Percentiles rank a stretch among this genome's conserved stretches.
Conservation (phyloP, 495 filamentous ascomycete genomes). For the Talaromyces stipitatus region DNA sequence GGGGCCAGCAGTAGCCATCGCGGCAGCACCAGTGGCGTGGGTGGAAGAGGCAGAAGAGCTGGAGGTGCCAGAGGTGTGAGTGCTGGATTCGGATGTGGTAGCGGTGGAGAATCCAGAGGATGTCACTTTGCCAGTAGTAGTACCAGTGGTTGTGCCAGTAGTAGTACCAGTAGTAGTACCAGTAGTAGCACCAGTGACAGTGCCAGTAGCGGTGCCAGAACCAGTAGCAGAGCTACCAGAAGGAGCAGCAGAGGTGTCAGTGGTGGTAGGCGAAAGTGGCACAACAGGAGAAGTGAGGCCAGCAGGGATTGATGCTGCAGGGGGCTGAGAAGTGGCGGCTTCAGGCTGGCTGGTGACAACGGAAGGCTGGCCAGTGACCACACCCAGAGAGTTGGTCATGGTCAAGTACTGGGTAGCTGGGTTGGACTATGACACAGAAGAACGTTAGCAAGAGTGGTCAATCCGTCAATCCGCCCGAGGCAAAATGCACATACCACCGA, state of each 20-base stretch:
- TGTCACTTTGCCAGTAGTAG: slow-evolving; percentile 9
- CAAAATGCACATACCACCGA: slow-evolving; percentile 2
- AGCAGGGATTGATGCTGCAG: slow-evolving; percentile 42
- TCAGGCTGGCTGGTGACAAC: slow-evolving; percentile 29
- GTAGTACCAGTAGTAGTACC: slow-evolving; percentile 12
- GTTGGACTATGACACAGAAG: slow-evolving; percentile 18
- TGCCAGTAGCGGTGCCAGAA: slow-evolving; percentile 14
- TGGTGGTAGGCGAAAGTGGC: slow-evolving; percentile 10
- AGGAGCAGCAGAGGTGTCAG: slow-evolving; percentile 8
- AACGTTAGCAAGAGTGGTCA: background rate
- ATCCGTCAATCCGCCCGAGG: background rate
- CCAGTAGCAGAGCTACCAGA: slow-evolving; percentile 8
- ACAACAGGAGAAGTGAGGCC: slow-evolving; percentile 24
- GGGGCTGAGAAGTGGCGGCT: slow-evolving; percentile 34
- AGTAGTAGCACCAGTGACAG: slow-evolving; percentile 1
- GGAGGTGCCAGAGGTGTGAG: slow-evolving; percentile 15
- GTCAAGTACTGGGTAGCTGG: slow-evolving; percentile 36
- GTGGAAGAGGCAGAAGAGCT: slow-evolving; percentile 22
- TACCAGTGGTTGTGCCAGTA: slow-evolving; percentile 14
- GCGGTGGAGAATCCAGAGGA: slow-evolving; percentile 11
- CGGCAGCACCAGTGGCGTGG: slow-evolving; percentile 26
- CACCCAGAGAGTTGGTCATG: slow-evolving; percentile 47
- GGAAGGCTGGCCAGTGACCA: slow-evolving; percentile 45
- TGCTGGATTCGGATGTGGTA: slow-evolving; percentile 12
- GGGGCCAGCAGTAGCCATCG: slow-evolving; percentile 23